Evolutionary conservation across 2,329 filamentous ascomycete genomes (phyloP).

Genomic region (Microthyrium microscopicum): DNA sequence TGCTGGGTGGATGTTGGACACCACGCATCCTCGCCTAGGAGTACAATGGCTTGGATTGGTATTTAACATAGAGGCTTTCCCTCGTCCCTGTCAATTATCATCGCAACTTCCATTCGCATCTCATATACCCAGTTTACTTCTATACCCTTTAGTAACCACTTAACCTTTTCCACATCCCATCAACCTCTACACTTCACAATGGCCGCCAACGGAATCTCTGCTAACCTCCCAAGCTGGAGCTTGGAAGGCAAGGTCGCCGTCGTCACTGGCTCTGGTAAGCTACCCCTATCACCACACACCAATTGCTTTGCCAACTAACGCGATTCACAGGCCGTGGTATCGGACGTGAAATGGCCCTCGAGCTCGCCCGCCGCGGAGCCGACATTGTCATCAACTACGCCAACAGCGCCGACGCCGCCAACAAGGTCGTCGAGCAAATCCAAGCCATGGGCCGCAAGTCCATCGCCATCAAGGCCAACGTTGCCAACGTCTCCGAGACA

Average conservation of each 20-base stretch:
- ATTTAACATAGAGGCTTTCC: too few relatives aligned
- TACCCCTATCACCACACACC: not conserved
- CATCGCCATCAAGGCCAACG: conserved; percentile 50
- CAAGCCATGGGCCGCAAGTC: conserved; percentile 45
- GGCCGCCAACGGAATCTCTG: too few relatives aligned
- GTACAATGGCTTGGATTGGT: too few relatives aligned
- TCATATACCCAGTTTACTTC: not conserved
- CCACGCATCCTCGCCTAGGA: too few relatives aligned
- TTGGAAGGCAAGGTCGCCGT: conserved; percentile 38
- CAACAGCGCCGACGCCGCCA: conserved; percentile 46
- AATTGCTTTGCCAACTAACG: conserved; percentile 1
- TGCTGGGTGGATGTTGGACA: too few relatives aligned
- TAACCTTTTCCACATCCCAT: conserved; percentile 8
- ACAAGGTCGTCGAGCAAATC: conserved; percentile 49
- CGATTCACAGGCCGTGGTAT: conserved; percentile 40
- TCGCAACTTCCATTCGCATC: not conserved
- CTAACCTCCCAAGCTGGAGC: conserved; percentile 26
- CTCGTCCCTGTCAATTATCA: too few relatives aligned
- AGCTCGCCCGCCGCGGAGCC: conserved; percentile 48
- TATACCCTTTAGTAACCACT: not conserved
- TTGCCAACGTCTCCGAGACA: conserved; percentile 47
- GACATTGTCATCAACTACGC: conserved; percentile 53
- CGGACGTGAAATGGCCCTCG: conserved; percentile 47
- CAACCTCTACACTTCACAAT: conserved; percentile 19
- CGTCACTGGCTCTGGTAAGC: conserved; percentile 34